phyloP scores from a whole-genome alignment of 83 land plant genomes.

The Diphasiastrum complanatum region DNA sequence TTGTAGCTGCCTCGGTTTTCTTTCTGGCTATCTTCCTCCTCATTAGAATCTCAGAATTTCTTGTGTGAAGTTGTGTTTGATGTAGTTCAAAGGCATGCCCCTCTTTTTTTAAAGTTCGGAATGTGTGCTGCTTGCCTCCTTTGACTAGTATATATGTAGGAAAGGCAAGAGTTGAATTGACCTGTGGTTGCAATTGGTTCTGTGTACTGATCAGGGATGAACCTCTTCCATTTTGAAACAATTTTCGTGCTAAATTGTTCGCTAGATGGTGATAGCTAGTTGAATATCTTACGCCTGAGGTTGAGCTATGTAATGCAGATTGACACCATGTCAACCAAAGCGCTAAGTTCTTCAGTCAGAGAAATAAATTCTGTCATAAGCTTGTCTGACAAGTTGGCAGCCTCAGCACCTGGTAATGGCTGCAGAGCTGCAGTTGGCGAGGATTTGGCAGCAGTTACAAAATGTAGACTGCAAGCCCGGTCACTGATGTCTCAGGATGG shows the following conservation, averaged over 20 bases:
- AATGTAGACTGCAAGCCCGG: conserved; percentile 55
- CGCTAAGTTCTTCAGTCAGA: conserved; percentile 44
- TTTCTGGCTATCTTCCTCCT: no score
- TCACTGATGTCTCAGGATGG: conserved; percentile 56
- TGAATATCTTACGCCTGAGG: neutral
- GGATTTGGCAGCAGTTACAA: conserved; percentile 72
- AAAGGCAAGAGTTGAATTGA: no score
- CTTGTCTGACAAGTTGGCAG: conserved; percentile 60
- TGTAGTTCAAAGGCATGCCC: no score
- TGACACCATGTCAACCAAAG: conserved; percentile 43
- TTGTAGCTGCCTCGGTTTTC: no score
- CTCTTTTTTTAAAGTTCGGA: no score
- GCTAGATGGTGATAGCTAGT: neutral
- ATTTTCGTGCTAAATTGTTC: neutral
- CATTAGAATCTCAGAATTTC: no score
- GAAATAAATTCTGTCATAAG: conserved; percentile 67
- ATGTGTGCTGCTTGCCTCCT: no score
- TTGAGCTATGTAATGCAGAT: conserved; percentile 39
- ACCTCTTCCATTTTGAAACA: neutral
- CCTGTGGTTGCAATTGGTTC: no score
- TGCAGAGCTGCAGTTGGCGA: conserved; percentile 80
- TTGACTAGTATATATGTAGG: no score
- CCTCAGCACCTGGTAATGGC: conserved; percentile 82
- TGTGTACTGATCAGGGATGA: no score
- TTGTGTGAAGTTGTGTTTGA: no score